Percentiles rank a stretch among this genome's conserved stretches.
Evolutionary conservation across 805 yeast genomes (phyloP).

Genomic region (Cyberlindnera nakhonratchasimensis): DNA sequence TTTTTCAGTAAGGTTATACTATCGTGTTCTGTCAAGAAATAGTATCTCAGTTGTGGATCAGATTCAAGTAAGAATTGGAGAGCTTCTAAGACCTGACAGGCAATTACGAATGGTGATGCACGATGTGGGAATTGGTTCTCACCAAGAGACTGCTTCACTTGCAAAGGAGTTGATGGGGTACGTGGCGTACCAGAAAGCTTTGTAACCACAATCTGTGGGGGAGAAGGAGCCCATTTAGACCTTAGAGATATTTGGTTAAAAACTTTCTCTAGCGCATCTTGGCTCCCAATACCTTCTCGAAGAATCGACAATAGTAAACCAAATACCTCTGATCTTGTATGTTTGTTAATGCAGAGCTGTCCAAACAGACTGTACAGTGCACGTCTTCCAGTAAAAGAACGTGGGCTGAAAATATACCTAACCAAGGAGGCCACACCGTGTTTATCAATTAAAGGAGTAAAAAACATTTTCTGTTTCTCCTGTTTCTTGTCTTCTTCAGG

Average conservation of each 20-base stretch:
- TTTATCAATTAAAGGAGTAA: constrained; percentile 69
- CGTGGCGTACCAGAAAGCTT: constrained; percentile 18
- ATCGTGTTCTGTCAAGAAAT: constrained; percentile 77
- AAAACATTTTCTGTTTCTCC: constrained; percentile 40
- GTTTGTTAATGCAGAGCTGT: constrained; percentile 70
- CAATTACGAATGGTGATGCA: constrained; percentile 65
- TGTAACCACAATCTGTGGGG: not conserved
- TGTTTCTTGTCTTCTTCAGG: constrained; percentile 23
- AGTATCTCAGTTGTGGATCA: constrained; percentile 65
- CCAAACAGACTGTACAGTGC: constrained; percentile 61
- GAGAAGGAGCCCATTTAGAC: constrained; percentile 6
- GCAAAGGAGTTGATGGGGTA: constrained; percentile 20
- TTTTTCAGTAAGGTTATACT: constrained; percentile 36
- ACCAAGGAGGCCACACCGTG: constrained; percentile 71
- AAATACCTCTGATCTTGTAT: constrained; percentile 71
- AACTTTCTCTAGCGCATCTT: constrained; percentile 55
- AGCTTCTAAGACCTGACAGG: constrained; percentile 74
- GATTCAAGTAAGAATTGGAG: constrained; percentile 66
- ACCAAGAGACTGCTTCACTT: constrained; percentile 48
- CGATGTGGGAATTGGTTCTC: constrained; percentile 50
- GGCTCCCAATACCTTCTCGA: constrained; percentile 70
- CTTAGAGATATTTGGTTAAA: constrained; percentile 51
- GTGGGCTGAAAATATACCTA: constrained; percentile 71
- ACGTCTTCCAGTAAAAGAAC: constrained; percentile 58
- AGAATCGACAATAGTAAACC: constrained; percentile 63